Conservation (phyloP, 2,329 filamentous ascomycete species). For the Fusarium proliferatum region DNA sequence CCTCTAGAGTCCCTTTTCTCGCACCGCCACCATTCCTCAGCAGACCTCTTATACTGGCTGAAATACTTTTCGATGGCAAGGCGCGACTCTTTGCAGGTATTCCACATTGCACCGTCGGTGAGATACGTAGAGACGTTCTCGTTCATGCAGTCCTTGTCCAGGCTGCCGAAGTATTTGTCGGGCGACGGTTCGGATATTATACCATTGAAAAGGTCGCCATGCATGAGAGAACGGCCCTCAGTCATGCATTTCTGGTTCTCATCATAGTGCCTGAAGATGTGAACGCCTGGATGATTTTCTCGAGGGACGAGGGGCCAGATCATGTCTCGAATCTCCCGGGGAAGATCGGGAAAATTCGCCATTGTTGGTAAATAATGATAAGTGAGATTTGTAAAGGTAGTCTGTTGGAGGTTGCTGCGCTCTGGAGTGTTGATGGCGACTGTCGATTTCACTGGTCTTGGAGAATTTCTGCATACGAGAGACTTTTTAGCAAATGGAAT, state of each 20-base stretch:
- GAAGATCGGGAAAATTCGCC: not conserved
- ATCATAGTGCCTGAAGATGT: not conserved
- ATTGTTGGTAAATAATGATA: fast-evolving
- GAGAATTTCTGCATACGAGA: not conserved
- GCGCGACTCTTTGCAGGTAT: slow-evolving; percentile 20
- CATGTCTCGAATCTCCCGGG: slow-evolving; percentile 11
- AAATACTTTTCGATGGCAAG: not conserved
- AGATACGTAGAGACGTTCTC: slow-evolving; percentile 17
- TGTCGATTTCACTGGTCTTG: not conserved
- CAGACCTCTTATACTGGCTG: not conserved
- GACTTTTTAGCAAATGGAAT: not conserved
- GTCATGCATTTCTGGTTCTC: not conserved
- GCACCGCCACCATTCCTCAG: too few relatives aligned
- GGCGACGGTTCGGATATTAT: not conserved
- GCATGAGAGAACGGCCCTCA: not conserved
- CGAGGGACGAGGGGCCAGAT: slow-evolving; percentile 1
- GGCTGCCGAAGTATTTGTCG: not conserved
- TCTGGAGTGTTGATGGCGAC: not conserved
- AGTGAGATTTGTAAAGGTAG: not conserved
- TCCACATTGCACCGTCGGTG: slow-evolving; percentile 21
- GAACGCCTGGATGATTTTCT: not conserved
- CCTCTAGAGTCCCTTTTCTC: too few relatives aligned
- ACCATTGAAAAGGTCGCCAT: not conserved
- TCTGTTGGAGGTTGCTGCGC: too few relatives aligned
- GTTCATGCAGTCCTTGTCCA: not conserved